phyloP scores from a whole-genome alignment of 345 rosid genomes.

The Syzygium jambos region DNA sequence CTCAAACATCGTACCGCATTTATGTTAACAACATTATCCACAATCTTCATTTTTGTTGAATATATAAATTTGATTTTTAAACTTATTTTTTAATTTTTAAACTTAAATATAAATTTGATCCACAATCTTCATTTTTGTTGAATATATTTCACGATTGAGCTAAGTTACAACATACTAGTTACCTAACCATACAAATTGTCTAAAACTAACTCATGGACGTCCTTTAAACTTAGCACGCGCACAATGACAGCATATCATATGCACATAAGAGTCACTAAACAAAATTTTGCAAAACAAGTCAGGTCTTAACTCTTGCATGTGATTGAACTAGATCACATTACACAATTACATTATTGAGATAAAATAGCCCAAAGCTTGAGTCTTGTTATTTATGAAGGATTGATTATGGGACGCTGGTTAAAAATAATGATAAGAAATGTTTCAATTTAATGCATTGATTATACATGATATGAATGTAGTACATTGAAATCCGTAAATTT shows the following conservation, averaged over 20 bases:
- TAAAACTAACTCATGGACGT: not conserved
- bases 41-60: too few species aligned
- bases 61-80: not conserved
- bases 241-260: not conserved
- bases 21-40: too few species aligned
- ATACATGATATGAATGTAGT: not conserved
- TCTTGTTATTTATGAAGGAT: not conserved
- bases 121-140: not conserved
- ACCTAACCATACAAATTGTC: not conserved
- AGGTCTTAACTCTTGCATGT: not conserved
- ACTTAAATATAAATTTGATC: not conserved
- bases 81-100: not conserved
- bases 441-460: not conserved
- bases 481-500: not conserved
- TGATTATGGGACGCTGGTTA: not conserved
- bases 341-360: not conserved
- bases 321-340: not conserved
- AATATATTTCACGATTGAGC: not conserved
- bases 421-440: not conserved
- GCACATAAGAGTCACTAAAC: not conserved
- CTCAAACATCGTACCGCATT: not conserved
- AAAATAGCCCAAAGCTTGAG: not conserved
- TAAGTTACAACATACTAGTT: not conserved
- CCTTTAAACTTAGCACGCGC: accelerated
- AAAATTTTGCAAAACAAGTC: not conserved